A percentile compares a stretch with the other conserved stretches of the same genome.
phyloP scores from a whole-genome alignment of 768 basidiomycete genomes.

The Tricholomella constricta region DNA sequence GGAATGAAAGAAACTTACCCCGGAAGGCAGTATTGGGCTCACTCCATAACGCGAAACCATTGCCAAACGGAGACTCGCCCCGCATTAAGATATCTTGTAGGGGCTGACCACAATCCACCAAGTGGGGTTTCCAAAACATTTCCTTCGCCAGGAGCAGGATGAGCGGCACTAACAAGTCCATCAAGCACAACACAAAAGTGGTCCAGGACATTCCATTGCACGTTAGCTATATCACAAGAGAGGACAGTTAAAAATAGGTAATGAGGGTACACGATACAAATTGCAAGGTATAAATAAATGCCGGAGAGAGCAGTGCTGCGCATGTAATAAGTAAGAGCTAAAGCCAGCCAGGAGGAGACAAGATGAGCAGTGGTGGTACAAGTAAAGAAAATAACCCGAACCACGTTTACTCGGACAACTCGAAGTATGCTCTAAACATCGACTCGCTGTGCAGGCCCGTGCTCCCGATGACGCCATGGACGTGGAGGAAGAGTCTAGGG shows the following conservation, averaged over 20 bases:
- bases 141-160: no score
- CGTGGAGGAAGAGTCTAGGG: conserved; percentile 89
- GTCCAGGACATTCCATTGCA: conserved; percentile 1
- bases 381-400: neutral
- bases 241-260: conserved; percentile 3
- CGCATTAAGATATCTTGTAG: no score
- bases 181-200: no score
- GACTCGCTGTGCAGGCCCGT: conserved; percentile 78
- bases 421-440: conserved; percentile 91
- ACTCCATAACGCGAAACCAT: no score
- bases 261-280: conserved; percentile 14
- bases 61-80: no score
- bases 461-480: conserved; percentile 77
- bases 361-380: conserved; percentile 1
- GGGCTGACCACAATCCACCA: no score
- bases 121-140: no score
- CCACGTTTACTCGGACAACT: conserved; percentile 43
- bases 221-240: neutral
- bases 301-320: neutral
- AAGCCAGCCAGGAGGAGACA: neutral
- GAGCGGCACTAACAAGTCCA: no score
- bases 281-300: conserved; percentile 16
- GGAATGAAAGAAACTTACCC: no score
- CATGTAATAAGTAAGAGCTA: neutral
- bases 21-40: no score